Conservation (phyloP, 2,329 filamentous ascomycete genomes). For the Corniculantispora saksenae region DNA sequence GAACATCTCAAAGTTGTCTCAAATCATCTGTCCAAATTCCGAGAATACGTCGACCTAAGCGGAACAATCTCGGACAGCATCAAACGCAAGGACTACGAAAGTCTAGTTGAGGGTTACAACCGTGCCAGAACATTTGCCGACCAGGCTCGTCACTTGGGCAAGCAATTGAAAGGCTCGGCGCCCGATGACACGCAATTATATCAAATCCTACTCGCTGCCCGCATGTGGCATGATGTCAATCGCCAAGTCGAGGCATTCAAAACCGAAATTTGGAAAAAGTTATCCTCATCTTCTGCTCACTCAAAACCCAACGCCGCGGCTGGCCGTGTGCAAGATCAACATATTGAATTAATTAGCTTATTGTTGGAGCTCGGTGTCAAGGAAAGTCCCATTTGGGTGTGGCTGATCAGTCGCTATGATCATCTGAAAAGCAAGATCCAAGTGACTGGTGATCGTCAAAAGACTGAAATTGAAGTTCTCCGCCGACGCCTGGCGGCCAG, state of each 20-base stretch:
- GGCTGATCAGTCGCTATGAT: constrained; percentile 87
- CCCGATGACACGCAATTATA: constrained; percentile 80
- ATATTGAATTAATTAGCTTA: constrained; percentile 87
- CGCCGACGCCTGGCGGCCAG: constrained; percentile 75
- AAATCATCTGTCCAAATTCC: constrained; percentile 74
- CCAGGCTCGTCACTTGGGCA: constrained; percentile 70
- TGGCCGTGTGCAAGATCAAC: constrained; percentile 70
- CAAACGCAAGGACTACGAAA: constrained; percentile 87
- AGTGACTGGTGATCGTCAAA: constrained; percentile 77
- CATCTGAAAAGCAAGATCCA: constrained; percentile 85
- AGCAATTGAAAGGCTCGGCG: constrained; percentile 52
- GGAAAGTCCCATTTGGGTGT: constrained; percentile 95
- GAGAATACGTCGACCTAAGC: constrained; percentile 79
- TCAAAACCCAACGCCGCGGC: constrained; percentile 48
- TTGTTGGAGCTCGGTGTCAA: constrained; percentile 92
- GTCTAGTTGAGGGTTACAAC: constrained; percentile 81
- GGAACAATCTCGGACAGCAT: constrained; percentile 79
- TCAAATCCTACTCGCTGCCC: constrained; percentile 81
- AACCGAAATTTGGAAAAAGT: constrained; percentile 80
- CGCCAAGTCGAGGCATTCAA: constrained; percentile 86
- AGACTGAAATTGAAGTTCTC: constrained; percentile 88
- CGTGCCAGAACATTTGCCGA: constrained; percentile 81
- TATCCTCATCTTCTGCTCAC: constrained; percentile 67
- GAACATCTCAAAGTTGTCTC: constrained; percentile 80
- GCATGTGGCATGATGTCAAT: constrained; percentile 95